phyloP scores from a whole-genome alignment of 768 basidiomycete genomes.

The Hygrophorus pudorinus region DNA sequence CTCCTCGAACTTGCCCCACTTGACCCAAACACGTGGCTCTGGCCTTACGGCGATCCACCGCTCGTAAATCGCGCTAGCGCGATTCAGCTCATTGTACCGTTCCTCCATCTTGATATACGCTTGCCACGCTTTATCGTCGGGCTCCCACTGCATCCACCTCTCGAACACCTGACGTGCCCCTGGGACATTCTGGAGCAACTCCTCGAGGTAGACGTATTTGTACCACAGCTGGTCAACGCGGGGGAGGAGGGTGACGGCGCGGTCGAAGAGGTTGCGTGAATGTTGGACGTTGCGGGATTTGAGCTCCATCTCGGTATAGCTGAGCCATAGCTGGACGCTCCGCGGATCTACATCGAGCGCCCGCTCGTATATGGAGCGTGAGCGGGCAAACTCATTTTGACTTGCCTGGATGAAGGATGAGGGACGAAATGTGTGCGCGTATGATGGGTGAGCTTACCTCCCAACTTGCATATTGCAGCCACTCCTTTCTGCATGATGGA shows the following conservation, averaged over 20 bases:
- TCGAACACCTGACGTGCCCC: constrained; percentile 98
- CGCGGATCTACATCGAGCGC: constrained; percentile 93
- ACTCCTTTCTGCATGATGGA: constrained; percentile 59
- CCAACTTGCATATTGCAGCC: constrained; percentile 82
- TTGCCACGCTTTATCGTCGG: constrained; percentile 99
- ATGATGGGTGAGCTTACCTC: constrained; percentile 36
- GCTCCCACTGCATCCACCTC: constrained; percentile 99
- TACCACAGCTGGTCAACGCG: constrained; percentile 98
- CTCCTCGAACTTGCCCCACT: constrained; percentile 85
- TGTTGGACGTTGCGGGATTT: constrained; percentile 97
- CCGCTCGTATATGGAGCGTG: constrained; percentile 92
- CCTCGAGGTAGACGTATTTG: constrained; percentile 98
- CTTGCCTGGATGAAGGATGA: constrained; percentile 41
- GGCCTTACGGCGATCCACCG: constrained; percentile 72
- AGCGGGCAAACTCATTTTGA: constrained; percentile 93
- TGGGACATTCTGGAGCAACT: constrained; percentile 90
- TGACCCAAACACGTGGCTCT: constrained; percentile 77
- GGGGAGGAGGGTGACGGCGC: constrained; percentile 92
- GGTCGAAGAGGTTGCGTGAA: constrained; percentile 92
- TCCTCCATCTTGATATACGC: constrained; percentile 99
- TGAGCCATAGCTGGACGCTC: constrained; percentile 85
- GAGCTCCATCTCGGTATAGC: constrained; percentile 95
- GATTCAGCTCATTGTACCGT: constrained; percentile 83
- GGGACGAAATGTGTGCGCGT: constrained; percentile 1
- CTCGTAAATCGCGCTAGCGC: constrained; percentile 90